These are phyloP conservation scores for Rhodofomes roseus DNA, from an alignment of 1,284 basidiomycete genomes.

Conservation along the genomic window DNA sequence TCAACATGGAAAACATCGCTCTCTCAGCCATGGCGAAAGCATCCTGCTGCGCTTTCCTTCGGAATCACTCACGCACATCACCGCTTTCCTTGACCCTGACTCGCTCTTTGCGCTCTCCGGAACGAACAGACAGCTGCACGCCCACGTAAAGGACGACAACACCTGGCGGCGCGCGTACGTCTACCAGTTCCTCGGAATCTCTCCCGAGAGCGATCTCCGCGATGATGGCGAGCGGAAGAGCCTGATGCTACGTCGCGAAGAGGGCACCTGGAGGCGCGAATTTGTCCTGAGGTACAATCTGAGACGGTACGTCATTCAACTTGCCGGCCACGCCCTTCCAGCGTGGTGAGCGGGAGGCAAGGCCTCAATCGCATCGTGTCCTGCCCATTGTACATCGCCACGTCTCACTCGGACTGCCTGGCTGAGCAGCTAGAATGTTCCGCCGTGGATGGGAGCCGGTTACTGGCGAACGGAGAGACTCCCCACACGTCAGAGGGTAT, in stretches of 20 bases:
- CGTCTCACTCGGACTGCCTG: too few species aligned
- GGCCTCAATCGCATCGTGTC: neutral
- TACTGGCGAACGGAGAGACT: too few species aligned
- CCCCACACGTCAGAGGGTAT: too few species aligned
- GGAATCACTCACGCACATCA: slow-evolving; percentile 78
- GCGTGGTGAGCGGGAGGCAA: neutral
- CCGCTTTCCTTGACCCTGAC: slow-evolving; percentile 69
- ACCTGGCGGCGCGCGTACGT: slow-evolving; percentile 84
- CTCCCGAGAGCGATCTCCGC: slow-evolving; percentile 54
- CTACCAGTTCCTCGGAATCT: slow-evolving; percentile 63
- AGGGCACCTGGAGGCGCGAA: slow-evolving; percentile 66
- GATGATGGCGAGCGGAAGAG: slow-evolving; percentile 20
- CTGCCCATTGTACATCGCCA: too few species aligned
- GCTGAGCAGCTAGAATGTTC: too few species aligned
- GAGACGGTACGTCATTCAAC: slow-evolving; percentile 41
- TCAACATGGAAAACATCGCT: slow-evolving; percentile 50
- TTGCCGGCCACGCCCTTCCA: neutral
- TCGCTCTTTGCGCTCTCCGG: slow-evolving; percentile 56
- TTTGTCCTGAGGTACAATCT: slow-evolving; percentile 54
- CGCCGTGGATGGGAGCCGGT: too few species aligned
- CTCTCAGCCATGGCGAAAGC: slow-evolving; percentile 14
- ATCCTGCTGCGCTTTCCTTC: slow-evolving; percentile 55
- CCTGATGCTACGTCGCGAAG: slow-evolving; percentile 54
- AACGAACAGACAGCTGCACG: slow-evolving; percentile 53
- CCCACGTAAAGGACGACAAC: slow-evolving; percentile 74